Conservation (phyloP, 768 basidiomycete species). For the Pleurotus sapidus region DNA sequence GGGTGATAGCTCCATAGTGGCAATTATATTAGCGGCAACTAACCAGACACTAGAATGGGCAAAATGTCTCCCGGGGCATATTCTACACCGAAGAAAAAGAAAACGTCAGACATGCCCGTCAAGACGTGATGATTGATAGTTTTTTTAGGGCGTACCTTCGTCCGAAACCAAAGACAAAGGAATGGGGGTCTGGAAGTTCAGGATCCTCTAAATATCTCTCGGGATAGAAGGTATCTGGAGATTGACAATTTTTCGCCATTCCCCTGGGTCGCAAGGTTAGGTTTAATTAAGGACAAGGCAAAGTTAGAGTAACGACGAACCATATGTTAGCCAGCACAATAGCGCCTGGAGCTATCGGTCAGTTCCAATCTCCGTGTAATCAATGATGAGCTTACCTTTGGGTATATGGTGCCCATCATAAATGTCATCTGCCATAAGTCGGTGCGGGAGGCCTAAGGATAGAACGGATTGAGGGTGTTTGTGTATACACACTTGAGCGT, state of each 20-base stretch:
- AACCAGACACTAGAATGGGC: conserved; percentile 47
- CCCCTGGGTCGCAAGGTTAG: conserved; percentile 15
- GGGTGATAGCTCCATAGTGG: conserved; percentile 42
- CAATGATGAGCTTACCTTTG: conserved; percentile 28
- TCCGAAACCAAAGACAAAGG: conserved; percentile 57
- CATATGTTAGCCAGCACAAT: conserved; percentile 37
- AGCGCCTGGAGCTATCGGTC: conserved; percentile 18
- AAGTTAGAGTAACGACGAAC: background rate
- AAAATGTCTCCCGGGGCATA: conserved; percentile 55
- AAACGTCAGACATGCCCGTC: no score
- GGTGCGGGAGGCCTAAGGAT: conserved; percentile 41
- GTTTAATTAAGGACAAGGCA: background rate
- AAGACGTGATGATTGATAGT: background rate
- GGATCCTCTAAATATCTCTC: conserved; percentile 43
- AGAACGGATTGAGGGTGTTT: background rate
- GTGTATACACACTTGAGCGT: background rate
- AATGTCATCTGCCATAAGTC: conserved; percentile 47
- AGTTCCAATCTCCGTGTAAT: no score
- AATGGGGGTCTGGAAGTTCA: conserved; percentile 40
- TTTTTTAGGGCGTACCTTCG: conserved; percentile 35
- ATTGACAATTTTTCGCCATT: conserved; percentile 33
- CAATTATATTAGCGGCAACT: conserved; percentile 39
- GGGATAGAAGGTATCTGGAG: conserved; percentile 43
- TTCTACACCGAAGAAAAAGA: conserved; percentile 22
- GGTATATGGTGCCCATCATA: conserved; percentile 46